Percentiles rank a stretch among this genome's conserved stretches.
phyloP scores from a whole-genome alignment of 176 grass and related monocot genomes.

The Zizania latifolia region DNA sequence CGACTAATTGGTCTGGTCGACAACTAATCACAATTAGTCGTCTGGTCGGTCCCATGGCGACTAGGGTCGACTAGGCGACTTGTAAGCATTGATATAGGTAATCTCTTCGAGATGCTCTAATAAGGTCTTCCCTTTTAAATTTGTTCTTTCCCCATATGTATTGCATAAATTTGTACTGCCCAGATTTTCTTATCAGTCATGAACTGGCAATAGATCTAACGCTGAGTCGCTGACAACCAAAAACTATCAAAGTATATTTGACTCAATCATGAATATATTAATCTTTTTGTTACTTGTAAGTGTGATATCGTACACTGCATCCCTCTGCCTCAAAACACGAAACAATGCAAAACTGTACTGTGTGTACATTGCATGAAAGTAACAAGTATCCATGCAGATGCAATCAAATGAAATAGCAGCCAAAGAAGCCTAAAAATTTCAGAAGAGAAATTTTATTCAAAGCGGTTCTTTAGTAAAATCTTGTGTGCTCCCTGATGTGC shows the following conservation, averaged over 20 bases:
- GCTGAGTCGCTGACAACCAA: neutral
- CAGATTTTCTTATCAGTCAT: neutral
- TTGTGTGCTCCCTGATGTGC: neutral
- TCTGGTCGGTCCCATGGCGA: no score
- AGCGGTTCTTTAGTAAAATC: constrained; percentile 17
- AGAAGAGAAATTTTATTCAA: neutral
- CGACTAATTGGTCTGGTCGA: no score
- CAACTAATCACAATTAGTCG: no score
- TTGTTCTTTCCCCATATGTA: neutral
- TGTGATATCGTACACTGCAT: neutral
- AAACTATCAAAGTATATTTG: neutral
- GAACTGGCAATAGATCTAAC: neutral
- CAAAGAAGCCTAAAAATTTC: neutral
- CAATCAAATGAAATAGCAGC: neutral
- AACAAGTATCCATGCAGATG: constrained; percentile 5
- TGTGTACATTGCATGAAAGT: neutral
- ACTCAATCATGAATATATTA: neutral
- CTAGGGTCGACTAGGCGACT: no score
- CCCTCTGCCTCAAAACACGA: neutral
- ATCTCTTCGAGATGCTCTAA: no score
- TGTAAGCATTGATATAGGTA: no score
- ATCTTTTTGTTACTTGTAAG: neutral
- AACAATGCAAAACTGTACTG: neutral
- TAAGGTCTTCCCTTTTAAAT: neutral
- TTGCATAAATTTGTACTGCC: neutral